A percentile compares a stretch with the other conserved stretches of the same genome.
These are phyloP conservation scores for Musa acuminata DNA, from an alignment of 176 grass and related monocot genomes.

Conservation along the genomic window DNA sequence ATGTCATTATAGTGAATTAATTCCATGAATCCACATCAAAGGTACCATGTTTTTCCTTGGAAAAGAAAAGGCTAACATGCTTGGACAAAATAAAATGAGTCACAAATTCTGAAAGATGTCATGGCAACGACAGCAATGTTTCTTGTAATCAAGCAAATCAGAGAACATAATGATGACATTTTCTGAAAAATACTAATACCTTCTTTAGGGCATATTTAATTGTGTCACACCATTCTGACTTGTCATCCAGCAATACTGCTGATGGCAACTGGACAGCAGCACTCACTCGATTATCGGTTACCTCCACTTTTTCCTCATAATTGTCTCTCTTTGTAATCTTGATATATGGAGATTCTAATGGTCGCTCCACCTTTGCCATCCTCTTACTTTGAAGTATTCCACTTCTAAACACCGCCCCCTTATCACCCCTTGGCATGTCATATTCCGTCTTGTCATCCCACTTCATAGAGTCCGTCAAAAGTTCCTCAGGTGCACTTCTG, in stretches of 20 bases:
- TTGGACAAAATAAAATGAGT: not conserved
- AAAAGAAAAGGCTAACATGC: not conserved
- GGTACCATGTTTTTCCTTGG: not conserved
- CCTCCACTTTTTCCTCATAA: constrained; percentile 28
- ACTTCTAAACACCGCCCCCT: not conserved
- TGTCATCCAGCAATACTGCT: constrained; percentile 33
- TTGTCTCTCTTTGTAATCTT: not conserved
- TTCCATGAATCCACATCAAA: not conserved
- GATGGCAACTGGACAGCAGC: constrained; percentile 36
- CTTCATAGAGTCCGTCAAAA: not conserved
- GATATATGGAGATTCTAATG: not conserved
- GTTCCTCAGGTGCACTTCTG: constrained; percentile 23
- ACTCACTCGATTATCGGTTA: constrained; percentile 4
- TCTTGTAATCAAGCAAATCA: not conserved
- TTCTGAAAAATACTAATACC: not conserved
- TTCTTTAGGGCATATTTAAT: not conserved
- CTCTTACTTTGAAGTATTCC: not conserved
- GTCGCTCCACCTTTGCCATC: not conserved
- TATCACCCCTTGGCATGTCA: not conserved
- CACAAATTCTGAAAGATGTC: not conserved
- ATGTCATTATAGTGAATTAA: not conserved
- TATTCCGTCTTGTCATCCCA: not conserved
- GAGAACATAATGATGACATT: not conserved
- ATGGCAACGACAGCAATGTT: not conserved
- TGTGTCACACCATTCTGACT: constrained; percentile 28